phyloP scores from a whole-genome alignment of 2,329 filamentous ascomycete species.

The Aspergillus tamarii region DNA sequence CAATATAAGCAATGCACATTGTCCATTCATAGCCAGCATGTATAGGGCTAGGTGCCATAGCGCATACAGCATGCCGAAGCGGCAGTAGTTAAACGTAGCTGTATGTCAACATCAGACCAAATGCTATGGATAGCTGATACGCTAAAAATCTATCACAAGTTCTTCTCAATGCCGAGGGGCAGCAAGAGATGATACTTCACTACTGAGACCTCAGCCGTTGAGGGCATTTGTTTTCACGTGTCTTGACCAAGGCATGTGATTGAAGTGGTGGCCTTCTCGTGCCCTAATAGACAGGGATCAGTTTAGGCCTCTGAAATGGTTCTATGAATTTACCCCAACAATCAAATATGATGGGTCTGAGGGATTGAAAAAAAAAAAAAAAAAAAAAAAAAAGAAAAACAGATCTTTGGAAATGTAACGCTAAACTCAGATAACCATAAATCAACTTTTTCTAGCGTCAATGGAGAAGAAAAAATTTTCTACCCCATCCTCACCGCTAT shows the following conservation, averaged over 20 bases:
- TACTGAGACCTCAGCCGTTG: neutral
- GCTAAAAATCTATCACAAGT: neutral
- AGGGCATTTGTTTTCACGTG: constrained; percentile 1
- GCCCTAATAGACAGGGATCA: neutral
- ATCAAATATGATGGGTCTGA: neutral
- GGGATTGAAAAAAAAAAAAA: too few species aligned
- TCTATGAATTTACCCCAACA: neutral
- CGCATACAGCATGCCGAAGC: neutral
- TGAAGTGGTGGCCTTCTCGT: neutral
- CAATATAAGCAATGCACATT: neutral
- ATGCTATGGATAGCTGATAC: neutral
- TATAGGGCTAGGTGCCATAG: neutral
- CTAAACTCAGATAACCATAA: neutral
- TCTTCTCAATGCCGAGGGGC: neutral
- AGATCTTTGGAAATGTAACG: neutral
- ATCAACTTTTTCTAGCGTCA: neutral
- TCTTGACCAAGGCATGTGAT: neutral
- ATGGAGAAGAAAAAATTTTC: neutral
- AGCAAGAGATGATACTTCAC: neutral
- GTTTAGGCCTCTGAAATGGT: neutral
- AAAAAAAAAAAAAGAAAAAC: neutral
- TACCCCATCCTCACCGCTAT: constrained; percentile 1
- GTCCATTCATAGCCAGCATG: neutral
- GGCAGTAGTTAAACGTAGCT: neutral
- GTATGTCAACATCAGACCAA: neutral